Conservation (phyloP, 2,329 filamentous ascomycete genomes). For the Biscogniauxia marginata region DNA sequence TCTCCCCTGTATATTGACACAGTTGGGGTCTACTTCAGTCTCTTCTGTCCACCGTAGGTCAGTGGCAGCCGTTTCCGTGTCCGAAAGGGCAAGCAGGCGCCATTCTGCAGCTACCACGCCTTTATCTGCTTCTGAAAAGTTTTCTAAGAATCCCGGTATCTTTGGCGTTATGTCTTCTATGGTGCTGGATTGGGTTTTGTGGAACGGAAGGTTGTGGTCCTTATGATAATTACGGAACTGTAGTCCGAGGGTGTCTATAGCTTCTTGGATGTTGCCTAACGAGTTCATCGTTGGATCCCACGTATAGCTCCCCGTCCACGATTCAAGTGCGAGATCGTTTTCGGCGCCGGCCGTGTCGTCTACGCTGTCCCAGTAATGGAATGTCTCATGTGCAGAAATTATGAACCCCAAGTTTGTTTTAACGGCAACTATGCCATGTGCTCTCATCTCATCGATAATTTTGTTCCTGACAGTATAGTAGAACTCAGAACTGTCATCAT, state of each 20-base stretch:
- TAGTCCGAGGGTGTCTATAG: background rate
- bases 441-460: constrained; percentile 15
- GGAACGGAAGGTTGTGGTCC: background rate
- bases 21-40: background rate
- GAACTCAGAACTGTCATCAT: background rate
- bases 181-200: background rate
- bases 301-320: background rate
- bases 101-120: no score
- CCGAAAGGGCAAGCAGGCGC: no score
- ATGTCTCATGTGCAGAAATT: background rate
- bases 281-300: background rate
- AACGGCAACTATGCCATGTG: background rate
- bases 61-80: no score
- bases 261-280: no score
- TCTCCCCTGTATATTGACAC: background rate
- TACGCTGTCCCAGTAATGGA: constrained; percentile 8
- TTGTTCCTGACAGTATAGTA: constrained; percentile 12
- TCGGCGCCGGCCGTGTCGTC: no score
- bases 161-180: background rate
- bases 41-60: no score
- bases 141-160: background rate
- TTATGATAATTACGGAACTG: background rate
- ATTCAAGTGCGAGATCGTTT: background rate
- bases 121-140: no score
- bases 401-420: constrained; percentile 2